A percentile compares a stretch with the other conserved stretches of the same genome.
Evolutionary conservation across 1,139 yeast species (phyloP).

Genomic region (Candida dubliniensis): DNA sequence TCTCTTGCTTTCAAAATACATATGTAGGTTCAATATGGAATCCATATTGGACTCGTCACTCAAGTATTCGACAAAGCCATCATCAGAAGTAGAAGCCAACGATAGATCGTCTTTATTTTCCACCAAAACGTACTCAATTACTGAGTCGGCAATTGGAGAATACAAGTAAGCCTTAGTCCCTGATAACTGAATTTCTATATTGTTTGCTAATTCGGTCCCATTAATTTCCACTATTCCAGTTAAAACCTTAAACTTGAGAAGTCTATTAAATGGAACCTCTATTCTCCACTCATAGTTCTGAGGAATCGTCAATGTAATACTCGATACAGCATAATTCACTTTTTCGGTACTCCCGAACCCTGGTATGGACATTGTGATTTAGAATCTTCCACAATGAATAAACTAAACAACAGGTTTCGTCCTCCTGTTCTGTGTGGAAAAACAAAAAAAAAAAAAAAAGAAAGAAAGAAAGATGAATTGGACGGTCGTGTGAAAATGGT

Average conservation of each 20-base stretch:
- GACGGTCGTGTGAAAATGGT: no score
- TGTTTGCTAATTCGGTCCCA: slow-evolving; percentile 87
- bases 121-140: slow-evolving; percentile 49
- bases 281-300: slow-evolving; percentile 79
- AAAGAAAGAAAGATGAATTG: no score
- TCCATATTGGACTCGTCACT: slow-evolving; percentile 72
- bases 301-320: slow-evolving; percentile 29
- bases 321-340: slow-evolving; percentile 4
- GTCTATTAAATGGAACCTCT: slow-evolving; percentile 63
- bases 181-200: slow-evolving; percentile 59
- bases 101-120: slow-evolving; percentile 41
- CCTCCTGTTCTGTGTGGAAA: no score
- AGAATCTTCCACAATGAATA: no score
- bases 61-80: slow-evolving; percentile 54
- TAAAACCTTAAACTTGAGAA: slow-evolving; percentile 54
- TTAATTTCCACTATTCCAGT: slow-evolving; percentile 84
- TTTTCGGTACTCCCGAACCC: slow-evolving; percentile 19
- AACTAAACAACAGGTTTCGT: no score
- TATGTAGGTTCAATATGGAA: slow-evolving; percentile 66
- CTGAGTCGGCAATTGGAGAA: slow-evolving; percentile 54
- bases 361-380: slow-evolving; percentile 20
- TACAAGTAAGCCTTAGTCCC: slow-evolving; percentile 59
- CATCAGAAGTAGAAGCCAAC: slow-evolving; percentile 29
- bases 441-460: no score
- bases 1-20: slow-evolving; percentile 69